Conservation (phyloP, 1,139 yeast genomes). For the Diutina scorzettiae region DNA sequence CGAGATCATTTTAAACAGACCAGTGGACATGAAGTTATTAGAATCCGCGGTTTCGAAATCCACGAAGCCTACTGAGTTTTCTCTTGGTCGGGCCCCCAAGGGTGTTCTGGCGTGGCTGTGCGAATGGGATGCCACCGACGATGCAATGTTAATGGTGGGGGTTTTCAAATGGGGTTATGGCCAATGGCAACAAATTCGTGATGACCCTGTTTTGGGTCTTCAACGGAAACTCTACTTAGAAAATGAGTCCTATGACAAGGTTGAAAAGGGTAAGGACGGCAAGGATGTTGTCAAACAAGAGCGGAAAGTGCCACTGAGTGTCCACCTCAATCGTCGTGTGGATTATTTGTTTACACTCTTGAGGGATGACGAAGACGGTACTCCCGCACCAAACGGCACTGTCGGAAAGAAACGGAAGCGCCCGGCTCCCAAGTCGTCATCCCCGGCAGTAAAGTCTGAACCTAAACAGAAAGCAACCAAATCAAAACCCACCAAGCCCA, state of each 20-base stretch:
- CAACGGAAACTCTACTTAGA: conserved; percentile 72
- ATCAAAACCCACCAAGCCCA: conserved; percentile 8
- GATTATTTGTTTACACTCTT: conserved; percentile 69
- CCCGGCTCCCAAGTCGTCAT: conserved; percentile 13
- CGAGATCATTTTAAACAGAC: conserved; percentile 71
- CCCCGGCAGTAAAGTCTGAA: conserved; percentile 10
- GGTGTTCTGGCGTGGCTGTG: conserved; percentile 88
- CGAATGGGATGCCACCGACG: conserved; percentile 75
- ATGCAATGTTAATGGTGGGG: conserved; percentile 78
- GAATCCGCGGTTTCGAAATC: conserved; percentile 13
- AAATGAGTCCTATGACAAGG: conserved; percentile 3
- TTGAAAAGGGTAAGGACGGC: conserved; percentile 20
- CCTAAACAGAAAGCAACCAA: conserved; percentile 7
- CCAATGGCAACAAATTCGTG: conserved; percentile 87
- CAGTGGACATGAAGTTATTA: conserved; percentile 64
- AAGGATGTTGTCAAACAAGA: background rate
- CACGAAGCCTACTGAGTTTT: conserved; percentile 46
- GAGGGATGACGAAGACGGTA: conserved; percentile 37
- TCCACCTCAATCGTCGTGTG: conserved; percentile 86
- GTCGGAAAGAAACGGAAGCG: conserved; percentile 8
- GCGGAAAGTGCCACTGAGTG: conserved; percentile 73
- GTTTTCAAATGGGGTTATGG: conserved; percentile 92
- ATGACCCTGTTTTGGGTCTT: conserved; percentile 83
- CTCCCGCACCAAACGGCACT: conserved; percentile 5
- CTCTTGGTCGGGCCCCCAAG: conserved; percentile 53